phyloP scores from a whole-genome alignment of 345 rosid genomes.

The Iberis pinnata region DNA sequence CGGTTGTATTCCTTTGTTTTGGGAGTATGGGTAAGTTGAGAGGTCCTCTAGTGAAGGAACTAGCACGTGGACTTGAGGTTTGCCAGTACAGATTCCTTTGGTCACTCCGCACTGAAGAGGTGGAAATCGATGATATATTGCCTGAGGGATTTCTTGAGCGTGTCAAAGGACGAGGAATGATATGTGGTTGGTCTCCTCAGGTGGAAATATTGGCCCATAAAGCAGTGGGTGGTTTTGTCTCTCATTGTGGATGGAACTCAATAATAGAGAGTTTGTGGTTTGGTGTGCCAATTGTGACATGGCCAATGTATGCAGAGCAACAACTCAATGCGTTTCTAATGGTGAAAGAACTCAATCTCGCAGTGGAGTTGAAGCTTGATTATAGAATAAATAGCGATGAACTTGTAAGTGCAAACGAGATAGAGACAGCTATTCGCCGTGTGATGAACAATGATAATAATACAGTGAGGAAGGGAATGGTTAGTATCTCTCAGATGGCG shows the following conservation, averaged over 20 bases:
- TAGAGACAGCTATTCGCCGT: slow-evolving; percentile 24
- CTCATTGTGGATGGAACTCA: slow-evolving; percentile 36
- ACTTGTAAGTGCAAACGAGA: slow-evolving; percentile 28
- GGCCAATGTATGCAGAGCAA: slow-evolving; percentile 38
- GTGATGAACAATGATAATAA: slow-evolving; percentile 23
- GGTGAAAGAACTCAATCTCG: slow-evolving; percentile 28
- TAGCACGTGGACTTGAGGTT: slow-evolving; percentile 42
- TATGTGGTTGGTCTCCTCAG: slow-evolving; percentile 35
- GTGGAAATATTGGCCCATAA: slow-evolving; percentile 31
- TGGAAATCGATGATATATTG: slow-evolving; percentile 18
- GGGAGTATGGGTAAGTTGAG: slow-evolving; percentile 42
- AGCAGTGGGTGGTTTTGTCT: slow-evolving; percentile 29
- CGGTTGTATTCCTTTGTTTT: slow-evolving; percentile 51
- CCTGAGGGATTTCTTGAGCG: slow-evolving; percentile 36
- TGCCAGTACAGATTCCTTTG: slow-evolving; percentile 37
- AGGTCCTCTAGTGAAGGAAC: slow-evolving; percentile 35
- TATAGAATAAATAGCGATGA: slow-evolving; percentile 18
- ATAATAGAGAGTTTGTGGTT: slow-evolving; percentile 31
- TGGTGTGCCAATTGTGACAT: slow-evolving; percentile 38
- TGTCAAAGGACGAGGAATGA: slow-evolving; percentile 29
- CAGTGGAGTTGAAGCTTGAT: slow-evolving; percentile 25
- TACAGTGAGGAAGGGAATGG: slow-evolving; percentile 24
- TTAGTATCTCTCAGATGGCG: slow-evolving; percentile 16
- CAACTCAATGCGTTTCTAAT: slow-evolving; percentile 30
- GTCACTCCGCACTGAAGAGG: slow-evolving; percentile 29